Evolutionary conservation across 139 green algal species (phyloP), one percentile per base, ranked within the genome.

Genomic region (Astrephomene gubernaculifera): DNA sequence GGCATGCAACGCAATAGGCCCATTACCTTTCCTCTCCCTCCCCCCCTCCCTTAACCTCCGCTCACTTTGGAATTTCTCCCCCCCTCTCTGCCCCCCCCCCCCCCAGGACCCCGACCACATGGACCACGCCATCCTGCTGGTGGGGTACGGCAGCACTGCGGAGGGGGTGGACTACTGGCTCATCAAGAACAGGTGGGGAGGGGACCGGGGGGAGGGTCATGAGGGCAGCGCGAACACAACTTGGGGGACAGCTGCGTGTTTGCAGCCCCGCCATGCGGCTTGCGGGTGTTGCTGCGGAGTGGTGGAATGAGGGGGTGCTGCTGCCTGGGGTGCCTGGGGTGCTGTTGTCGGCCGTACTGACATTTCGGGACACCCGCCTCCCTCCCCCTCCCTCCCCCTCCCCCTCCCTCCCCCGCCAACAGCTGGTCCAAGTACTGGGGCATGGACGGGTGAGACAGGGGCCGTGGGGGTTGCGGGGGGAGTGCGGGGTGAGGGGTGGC

Each of bases 111-210:
- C 33, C 38, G 88, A 90, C 29, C 27, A 89, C 35, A 82, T 92
- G 61, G 82, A 94, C 82, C 90, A 94, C 49, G 88, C 88, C 4
- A 87, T 94, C 24, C 83, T 89, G 24, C 70, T 94, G 33, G 86
- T 94, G 31, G 90, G 90, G 57, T 94, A 94, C 52, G 90, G 90
- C 68, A 90, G 82, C 31, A 91, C 83, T 19, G 27, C 54, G 2
- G 49, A 75, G 29, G 87, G 87, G 61, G 85, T 86, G 67, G 85
- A 89, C 63, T 93, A 92, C 79, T 93, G 88, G 91, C 71, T 93
- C 1, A 79, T 94, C 60, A 89, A 89, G 57, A 92, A 91, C 80
- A 68, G 44, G 69, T 76, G 69, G 3, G 38, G 17, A 12, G 7
- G 63, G 5, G 63, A 12, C 49, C 17, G 63, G 63, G n/a, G 8